Evolutionary conservation across 2,329 filamentous ascomycete genomes (phyloP), one percentile per base, ranked within the genome.

Genomic region (Polytolypa hystricis): DNA sequence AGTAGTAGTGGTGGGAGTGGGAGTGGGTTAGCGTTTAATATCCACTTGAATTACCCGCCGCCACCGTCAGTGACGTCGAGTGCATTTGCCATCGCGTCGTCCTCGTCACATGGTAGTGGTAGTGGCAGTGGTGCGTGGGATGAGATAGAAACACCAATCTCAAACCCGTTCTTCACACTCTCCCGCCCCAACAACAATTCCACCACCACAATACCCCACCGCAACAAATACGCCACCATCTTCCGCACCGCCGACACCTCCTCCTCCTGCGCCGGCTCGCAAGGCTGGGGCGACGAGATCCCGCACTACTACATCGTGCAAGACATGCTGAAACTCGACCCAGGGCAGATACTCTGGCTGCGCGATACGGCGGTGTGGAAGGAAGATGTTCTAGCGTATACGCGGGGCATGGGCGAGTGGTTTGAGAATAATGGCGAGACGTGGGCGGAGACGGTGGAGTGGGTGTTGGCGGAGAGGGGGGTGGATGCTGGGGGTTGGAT

Each of bases 221-320:
- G 35, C 14, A 49, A 56, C 27, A 60, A 60, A 46, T 61, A 67
- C 48, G 56, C 62, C 29, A 60, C 64, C 25, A 66, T 67, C 43
- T 68, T 67, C 42, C 62, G 60, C 4, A 58, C 65, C 15, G 65
- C 68, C 29, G 51, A 65, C 2, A 61, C 58, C 42, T 67, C 72
- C 40, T 69, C 74, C 19, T 60, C 70, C 8, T n/a, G n/a, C n/a
- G n/a, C 17, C 3, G 71, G 70, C 5, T 59, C 62, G n/a, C 72
- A 77, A 52, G 74, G 74, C 16, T 79, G 74, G 74, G 74, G 74
- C 19, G 74, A 78, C 46, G 74, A 77, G 38, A 72, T 77, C 33
- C 62, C 65, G 10, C 74, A 78, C 42, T 78, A 78, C 51, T 78
- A 79, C 45, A 62, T 78, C 4, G 67, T 79, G 3, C 71, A 79